Evolutionary conservation across 2,329 filamentous ascomycete genomes (phyloP), one percentile per base, ranked within the genome.

Genomic region (Arthrobotrys musiformis): DNA sequence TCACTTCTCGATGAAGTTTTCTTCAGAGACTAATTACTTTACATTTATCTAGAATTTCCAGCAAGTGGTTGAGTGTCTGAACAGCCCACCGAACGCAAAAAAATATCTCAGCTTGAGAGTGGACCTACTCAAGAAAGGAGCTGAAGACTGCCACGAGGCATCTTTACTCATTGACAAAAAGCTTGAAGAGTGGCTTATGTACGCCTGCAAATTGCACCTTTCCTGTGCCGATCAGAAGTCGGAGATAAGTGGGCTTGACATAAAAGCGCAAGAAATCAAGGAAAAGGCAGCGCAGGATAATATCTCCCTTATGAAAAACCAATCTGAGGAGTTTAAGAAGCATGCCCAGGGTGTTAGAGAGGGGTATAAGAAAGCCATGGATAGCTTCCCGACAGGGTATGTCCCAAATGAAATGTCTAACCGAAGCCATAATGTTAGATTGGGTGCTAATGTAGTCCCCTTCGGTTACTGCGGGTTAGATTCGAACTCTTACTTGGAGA

Each of bases 291-390:
- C 56, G 11, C 2, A 61, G 19, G 40, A 61, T 9, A 44, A 61
- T 28, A 19, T 44, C 17, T 17, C 13, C n/a, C n/a, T 42, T 15
- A 42, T 28, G 30, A 61, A 61, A 24, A 19, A 61, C 3, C 33
- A 24, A 15, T 24, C 40, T 9, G 22, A 61, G 4, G 44, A 42
- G 1, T 44, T 42, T 5, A 44, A 61, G 13, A 1, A 15, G 8
- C 56, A 61, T 35, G 56, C 44, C 3, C n/a, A 61, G 44, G 33
- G 44, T 9, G 56, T 35, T 6, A 17, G 26, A 61, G 56, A 37
- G 44, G 56, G 44, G 19, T 61, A 61, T 22, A 44, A n/a, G 26
- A 61, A 61, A 28, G 56, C 56, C 7, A 61, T 61, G 56, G 56
- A 61, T 42, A 44, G 19, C 11, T 61, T 61, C 35, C 56, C 56